Evolutionary conservation across 495 filamentous ascomycete genomes (phyloP).

Genomic region (Copromyces sp.): DNA sequence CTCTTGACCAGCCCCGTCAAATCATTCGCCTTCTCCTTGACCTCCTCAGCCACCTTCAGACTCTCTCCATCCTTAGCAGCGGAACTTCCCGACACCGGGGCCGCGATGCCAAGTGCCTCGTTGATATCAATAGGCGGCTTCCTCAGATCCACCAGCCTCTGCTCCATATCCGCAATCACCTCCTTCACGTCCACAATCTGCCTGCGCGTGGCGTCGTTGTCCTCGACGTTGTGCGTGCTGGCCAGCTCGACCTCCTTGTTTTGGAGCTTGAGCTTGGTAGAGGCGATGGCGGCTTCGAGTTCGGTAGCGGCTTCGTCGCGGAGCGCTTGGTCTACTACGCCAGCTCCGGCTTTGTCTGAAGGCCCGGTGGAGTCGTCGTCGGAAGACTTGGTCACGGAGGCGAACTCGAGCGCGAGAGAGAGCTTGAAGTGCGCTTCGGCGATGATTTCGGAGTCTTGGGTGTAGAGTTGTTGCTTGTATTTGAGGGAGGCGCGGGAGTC

Average conservation of each 20-base stretch:
- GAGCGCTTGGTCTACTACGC: slow-evolving; percentile 52
- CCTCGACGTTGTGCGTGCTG: slow-evolving; percentile 39
- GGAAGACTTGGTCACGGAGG: slow-evolving; percentile 57
- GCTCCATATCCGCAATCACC: slow-evolving; percentile 76
- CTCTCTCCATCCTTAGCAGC: slow-evolving; percentile 40
- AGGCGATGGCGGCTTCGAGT: slow-evolving; percentile 74
- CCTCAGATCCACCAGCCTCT: slow-evolving; percentile 57
- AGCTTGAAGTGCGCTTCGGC: slow-evolving; percentile 95
- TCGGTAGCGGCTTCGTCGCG: slow-evolving; percentile 66
- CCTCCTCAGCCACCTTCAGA: slow-evolving; percentile 61
- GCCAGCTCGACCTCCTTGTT: slow-evolving; percentile 59
- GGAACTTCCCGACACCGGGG: slow-evolving; percentile 10
- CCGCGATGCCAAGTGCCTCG: slow-evolving; percentile 37
- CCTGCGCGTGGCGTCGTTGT: slow-evolving; percentile 49
- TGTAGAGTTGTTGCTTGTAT: slow-evolving; percentile 65
- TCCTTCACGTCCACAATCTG: slow-evolving; percentile 78
- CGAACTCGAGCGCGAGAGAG: slow-evolving; percentile 90
- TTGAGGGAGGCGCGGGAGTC: slow-evolving; percentile 68
- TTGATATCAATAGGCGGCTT: slow-evolving; percentile 59
- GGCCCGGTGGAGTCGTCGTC: slow-evolving; percentile 34
- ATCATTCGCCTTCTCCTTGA: slow-evolving; percentile 71
- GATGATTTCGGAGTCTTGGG: slow-evolving; percentile 67
- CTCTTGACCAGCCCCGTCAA: slow-evolving; percentile 76
- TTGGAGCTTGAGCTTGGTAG: slow-evolving; percentile 62
- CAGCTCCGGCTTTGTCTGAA: slow-evolving; percentile 22